Percentiles rank a stretch among this genome's conserved stretches.
These are phyloP conservation scores for Pezicula carpinea DNA, from an alignment of 2,329 filamentous ascomycete species.

Conservation along the genomic window DNA sequence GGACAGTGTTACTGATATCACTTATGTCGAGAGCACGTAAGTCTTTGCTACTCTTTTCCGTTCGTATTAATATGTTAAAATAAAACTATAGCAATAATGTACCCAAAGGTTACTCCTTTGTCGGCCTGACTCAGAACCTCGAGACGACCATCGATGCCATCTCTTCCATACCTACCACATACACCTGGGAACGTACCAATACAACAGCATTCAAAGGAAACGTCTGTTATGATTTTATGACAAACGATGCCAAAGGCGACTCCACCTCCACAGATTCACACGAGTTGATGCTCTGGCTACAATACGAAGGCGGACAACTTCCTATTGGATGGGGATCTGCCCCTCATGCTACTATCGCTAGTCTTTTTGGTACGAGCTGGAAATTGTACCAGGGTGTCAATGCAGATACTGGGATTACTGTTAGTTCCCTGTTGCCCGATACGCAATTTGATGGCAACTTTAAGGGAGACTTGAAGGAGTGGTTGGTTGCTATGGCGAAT, in stretches of 20 bases:
- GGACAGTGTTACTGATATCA: conserved; percentile 35
- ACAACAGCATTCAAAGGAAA: conserved; percentile 39
- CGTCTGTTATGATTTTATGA: conserved; percentile 41
- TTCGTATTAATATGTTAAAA: neutral
- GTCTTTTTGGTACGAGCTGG: conserved; percentile 35
- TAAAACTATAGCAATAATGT: conserved; percentile 25
- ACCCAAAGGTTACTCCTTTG: conserved; percentile 40
- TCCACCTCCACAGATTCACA: conserved; percentile 34
- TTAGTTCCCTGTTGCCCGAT: conserved; percentile 33
- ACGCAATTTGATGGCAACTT: conserved; percentile 35
- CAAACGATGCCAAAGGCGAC: conserved; percentile 37
- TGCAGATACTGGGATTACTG: conserved; percentile 37
- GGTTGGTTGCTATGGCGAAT: conserved; percentile 33
- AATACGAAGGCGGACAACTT: conserved; percentile 38
- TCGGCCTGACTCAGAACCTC: conserved; percentile 38
- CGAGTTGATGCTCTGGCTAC: conserved; percentile 41
- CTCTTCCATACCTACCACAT: conserved; percentile 34
- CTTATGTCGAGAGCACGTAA: conserved; percentile 27
- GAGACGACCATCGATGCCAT: conserved; percentile 36
- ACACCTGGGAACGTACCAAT: conserved; percentile 36
- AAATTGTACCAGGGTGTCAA: conserved; percentile 38
- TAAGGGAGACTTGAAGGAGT: conserved; percentile 36
- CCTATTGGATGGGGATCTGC: conserved; percentile 36
- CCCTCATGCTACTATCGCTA: conserved; percentile 30
- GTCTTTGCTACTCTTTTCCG: neutral